phyloP scores from a whole-genome alignment of 2,329 filamentous ascomycete genomes.

The Pseudodiploospora longispora region DNA sequence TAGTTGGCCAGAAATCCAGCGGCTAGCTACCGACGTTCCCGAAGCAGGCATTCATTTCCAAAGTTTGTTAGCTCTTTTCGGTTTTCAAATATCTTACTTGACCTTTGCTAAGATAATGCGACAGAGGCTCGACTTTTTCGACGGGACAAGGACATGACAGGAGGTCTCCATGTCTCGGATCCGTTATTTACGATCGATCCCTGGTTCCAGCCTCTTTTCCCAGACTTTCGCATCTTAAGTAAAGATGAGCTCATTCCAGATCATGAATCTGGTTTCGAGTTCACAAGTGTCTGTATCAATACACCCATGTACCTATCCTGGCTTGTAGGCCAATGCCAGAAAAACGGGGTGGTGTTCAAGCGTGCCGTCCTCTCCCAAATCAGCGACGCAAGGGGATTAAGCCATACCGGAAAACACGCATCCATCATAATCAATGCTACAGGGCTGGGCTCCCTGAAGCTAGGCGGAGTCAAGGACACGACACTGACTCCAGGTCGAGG shows the following conservation, averaged over 20 bases:
- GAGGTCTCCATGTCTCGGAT: constrained; percentile 38
- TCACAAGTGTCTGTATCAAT: constrained; percentile 87
- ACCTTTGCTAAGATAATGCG: constrained; percentile 2
- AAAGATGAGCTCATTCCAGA: constrained; percentile 51
- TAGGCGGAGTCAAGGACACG: constrained; percentile 75
- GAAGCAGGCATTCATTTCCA: constrained; percentile 79
- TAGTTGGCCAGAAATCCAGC: constrained; percentile 56
- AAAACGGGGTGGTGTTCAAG: constrained; percentile 60
- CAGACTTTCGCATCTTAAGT: constrained; percentile 59
- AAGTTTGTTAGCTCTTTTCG: constrained; percentile 29
- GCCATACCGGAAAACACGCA: constrained; percentile 47
- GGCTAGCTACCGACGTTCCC: constrained; percentile 55
- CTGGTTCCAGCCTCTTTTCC: constrained; percentile 66
- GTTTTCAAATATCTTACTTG: too few species aligned
- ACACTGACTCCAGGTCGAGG: constrained; percentile 69
- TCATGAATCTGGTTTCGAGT: constrained; percentile 64
- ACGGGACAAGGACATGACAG: constrained; percentile 52
- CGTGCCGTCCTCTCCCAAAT: constrained; percentile 62
- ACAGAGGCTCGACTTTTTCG: constrained; percentile 42
- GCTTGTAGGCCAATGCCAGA: constrained; percentile 72
- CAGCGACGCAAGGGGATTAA: constrained; percentile 48
- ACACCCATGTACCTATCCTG: constrained; percentile 80
- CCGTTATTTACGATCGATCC: constrained; percentile 57
- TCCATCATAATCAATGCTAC: constrained; percentile 79
- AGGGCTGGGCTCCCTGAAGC: constrained; percentile 62